Conservation (phyloP, 805 yeast genomes). For the Pichia nanzhaoensis region DNA sequence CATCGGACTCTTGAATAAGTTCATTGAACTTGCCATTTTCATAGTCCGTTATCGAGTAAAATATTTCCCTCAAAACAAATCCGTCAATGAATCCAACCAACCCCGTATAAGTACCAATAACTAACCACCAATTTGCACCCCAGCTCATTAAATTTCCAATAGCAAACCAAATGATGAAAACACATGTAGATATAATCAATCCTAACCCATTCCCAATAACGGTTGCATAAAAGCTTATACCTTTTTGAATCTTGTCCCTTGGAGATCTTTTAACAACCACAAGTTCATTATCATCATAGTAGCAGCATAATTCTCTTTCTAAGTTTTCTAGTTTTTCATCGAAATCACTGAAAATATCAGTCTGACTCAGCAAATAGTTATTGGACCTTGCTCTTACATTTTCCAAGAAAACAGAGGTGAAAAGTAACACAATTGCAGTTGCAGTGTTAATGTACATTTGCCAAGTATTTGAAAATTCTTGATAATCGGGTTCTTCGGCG, state of each 20-base stretch:
- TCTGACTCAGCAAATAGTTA: slow-evolving; percentile 21
- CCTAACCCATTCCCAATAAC: slow-evolving; percentile 39
- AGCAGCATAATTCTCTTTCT: background rate
- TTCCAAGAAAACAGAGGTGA: slow-evolving; percentile 34
- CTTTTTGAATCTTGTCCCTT: slow-evolving; percentile 12
- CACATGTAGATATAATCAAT: slow-evolving; percentile 28
- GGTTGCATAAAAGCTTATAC: slow-evolving; percentile 32
- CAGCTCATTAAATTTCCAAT: slow-evolving; percentile 34
- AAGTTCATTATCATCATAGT: slow-evolving; percentile 20
- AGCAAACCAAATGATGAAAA: slow-evolving; percentile 32
- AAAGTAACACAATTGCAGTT: slow-evolving; percentile 31
- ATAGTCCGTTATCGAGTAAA: slow-evolving; percentile 23
- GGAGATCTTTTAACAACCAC: slow-evolving; percentile 25
- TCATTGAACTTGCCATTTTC: slow-evolving; percentile 21
- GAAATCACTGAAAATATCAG: slow-evolving; percentile 17
- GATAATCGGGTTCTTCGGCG: slow-evolving; percentile 11
- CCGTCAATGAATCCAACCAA: slow-evolving; percentile 39
- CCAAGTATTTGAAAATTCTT: slow-evolving; percentile 32
- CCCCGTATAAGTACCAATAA: slow-evolving; percentile 42
- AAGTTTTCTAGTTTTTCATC: slow-evolving; percentile 28
- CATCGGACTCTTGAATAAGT: slow-evolving; percentile 30
- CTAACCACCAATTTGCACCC: slow-evolving; percentile 38
- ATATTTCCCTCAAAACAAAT: slow-evolving; percentile 35
- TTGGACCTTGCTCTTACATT: slow-evolving; percentile 35
- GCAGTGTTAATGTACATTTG: slow-evolving; percentile 39